phyloP scores from a whole-genome alignment of 1,139 yeast species.

The Wickerhamomyces sp. region DNA sequence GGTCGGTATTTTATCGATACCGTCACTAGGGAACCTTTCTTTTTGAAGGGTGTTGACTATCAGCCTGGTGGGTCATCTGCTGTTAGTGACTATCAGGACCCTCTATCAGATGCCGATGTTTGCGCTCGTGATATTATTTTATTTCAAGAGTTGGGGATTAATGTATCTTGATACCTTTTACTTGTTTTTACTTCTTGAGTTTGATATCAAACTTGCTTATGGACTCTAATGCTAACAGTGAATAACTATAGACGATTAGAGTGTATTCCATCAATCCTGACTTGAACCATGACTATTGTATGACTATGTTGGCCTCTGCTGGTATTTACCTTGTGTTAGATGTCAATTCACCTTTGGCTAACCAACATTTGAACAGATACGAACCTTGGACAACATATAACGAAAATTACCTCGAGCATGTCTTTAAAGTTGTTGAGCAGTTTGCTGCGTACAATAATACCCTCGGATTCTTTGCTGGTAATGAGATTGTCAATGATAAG shows the following conservation, averaged over 20 bases:
- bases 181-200: neutral
- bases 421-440: conserved; percentile 76
- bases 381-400: conserved; percentile 88
- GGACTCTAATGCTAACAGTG: neutral
- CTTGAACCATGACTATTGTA: conserved; percentile 81
- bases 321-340: conserved; percentile 89
- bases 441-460: conserved; percentile 85
- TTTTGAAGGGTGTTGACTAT: conserved; percentile 75
- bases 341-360: conserved; percentile 78
- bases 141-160: conserved; percentile 73
- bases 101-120: conserved; percentile 59
- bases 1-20: conserved; percentile 76
- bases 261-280: conserved; percentile 84
- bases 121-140: conserved; percentile 75
- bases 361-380: conserved; percentile 76
- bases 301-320: conserved; percentile 85
- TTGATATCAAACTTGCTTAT: no score
- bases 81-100: conserved; percentile 50
- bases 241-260: conserved; percentile 56
- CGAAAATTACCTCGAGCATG: conserved; percentile 61
- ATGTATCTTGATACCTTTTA: conserved; percentile 36
- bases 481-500: conserved; percentile 82
- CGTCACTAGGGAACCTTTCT: conserved; percentile 74
- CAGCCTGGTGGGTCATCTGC: conserved; percentile 89
- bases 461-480: conserved; percentile 91